phyloP scores from a whole-genome alignment of 1,284 basidiomycete species.

The Apiotrichum mycotoxinovorans region DNA sequence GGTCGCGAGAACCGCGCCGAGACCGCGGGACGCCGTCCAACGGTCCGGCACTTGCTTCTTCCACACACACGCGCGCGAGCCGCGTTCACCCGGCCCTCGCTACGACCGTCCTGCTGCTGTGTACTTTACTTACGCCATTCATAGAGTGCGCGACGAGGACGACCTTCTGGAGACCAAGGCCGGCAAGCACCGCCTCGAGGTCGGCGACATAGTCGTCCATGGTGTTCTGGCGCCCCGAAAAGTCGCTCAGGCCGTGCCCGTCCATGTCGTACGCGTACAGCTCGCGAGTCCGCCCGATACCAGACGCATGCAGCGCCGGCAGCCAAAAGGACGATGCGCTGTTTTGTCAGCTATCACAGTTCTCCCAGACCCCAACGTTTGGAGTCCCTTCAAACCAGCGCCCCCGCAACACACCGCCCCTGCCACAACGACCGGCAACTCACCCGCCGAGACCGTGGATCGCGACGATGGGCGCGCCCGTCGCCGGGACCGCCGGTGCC shows the following conservation, averaged over 20 bases:
- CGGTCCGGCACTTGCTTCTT: too few relatives aligned
- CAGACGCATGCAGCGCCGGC: constrained; percentile 16
- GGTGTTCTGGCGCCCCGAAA: constrained; percentile 16
- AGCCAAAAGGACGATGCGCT: constrained; percentile 48
- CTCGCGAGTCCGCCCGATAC: constrained; percentile 15
- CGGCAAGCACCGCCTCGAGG: constrained; percentile 24
- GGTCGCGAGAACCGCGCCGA: too few relatives aligned
- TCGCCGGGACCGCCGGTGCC: constrained; percentile 54
- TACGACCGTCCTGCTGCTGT: too few relatives aligned
- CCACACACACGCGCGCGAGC: too few relatives aligned
- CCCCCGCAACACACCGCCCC: too few relatives aligned
- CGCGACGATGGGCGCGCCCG: constrained; percentile 46
- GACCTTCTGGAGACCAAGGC: constrained; percentile 15
- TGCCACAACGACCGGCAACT: neutral
- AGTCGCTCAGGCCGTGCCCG: constrained; percentile 29
- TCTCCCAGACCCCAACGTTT: too few relatives aligned
- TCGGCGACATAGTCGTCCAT: constrained; percentile 21
- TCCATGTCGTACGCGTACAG: constrained; percentile 30
- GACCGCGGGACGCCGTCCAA: too few relatives aligned
- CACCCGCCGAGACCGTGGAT: constrained; percentile 28
- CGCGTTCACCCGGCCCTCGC: too few relatives aligned
- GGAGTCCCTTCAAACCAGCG: too few relatives aligned
- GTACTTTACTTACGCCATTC: constrained; percentile 27
- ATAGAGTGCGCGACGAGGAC: constrained; percentile 36
- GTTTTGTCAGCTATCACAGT: neutral